Evolutionary conservation across 2,329 filamentous ascomycete species (phyloP).

Genomic region (Aphanoascus verrucosus): DNA sequence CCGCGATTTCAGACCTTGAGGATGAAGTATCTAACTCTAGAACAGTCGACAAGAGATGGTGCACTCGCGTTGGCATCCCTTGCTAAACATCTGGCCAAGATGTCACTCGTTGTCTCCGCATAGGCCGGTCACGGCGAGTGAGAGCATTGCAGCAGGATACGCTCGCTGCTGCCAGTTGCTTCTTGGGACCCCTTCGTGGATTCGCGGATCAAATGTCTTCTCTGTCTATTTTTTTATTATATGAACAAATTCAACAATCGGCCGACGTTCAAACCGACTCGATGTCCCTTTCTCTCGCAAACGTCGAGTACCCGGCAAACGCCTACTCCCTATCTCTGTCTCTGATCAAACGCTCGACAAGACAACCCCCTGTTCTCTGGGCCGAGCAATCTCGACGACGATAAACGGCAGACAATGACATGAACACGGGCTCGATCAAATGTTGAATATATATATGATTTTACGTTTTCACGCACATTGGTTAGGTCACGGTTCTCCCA

Average conservation of each 20-base stretch:
- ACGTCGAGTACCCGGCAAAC: neutral
- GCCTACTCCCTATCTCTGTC: neutral
- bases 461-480: conserved; percentile 4
- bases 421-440: neutral
- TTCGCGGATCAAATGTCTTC: neutral
- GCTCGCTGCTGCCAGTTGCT: neutral
- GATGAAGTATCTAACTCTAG: neutral
- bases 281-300: neutral
- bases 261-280: neutral
- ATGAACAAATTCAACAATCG: neutral
- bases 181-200: neutral
- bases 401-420: neutral
- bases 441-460: neutral
- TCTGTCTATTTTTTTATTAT: neutral
- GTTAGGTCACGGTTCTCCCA: neutral
- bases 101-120: neutral
- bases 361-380: neutral
- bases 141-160: conserved; percentile 3
- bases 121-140: neutral
- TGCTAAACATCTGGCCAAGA: conserved; percentile 26
- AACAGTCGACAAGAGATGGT: conserved; percentile 24
- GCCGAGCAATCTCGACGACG: neutral
- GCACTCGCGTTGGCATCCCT: conserved; percentile 24
- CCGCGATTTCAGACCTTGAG: conserved; percentile 23
- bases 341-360: neutral